phyloP scores from a whole-genome alignment of 257 asterid species.

The Marsdenia floribunda region DNA sequence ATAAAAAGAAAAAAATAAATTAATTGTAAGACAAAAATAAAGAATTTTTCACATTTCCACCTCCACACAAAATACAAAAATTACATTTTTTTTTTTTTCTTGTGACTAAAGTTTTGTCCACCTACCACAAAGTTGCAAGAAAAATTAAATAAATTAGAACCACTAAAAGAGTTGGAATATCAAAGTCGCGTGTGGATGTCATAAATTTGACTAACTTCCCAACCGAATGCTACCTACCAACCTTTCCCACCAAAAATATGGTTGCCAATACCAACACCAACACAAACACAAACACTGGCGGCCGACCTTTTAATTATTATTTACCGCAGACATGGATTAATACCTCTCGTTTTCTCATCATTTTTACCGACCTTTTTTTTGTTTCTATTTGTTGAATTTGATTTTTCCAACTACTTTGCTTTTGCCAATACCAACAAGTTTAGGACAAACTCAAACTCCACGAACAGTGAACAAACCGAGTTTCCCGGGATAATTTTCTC shows the following conservation, averaged over 20 bases:
- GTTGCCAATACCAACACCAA: neutral
- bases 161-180: neutral
- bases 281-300: conserved; percentile 3
- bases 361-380: conserved; percentile 5
- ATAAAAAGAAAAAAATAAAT: too few species aligned
- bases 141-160: neutral
- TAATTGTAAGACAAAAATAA: too few species aligned
- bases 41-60: too few species aligned
- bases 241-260: conserved; percentile 11
- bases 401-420: neutral
- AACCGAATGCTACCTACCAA: conserved; percentile 46
- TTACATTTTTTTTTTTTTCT: too few species aligned
- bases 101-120: too few species aligned
- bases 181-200: neutral
- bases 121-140: too few species aligned
- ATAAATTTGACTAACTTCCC: conserved; percentile 42
- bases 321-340: neutral
- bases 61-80: too few species aligned
- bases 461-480: neutral
- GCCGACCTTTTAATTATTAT: conserved; percentile 8
- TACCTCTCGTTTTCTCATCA: conserved; percentile 9
- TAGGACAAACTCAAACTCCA: neutral
- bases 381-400: neutral
- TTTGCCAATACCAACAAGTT: neutral
- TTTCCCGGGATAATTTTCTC: neutral